phyloP scores from a whole-genome alignment of 139 green algal genomes.

The Prasinococcaceae sp. region DNA sequence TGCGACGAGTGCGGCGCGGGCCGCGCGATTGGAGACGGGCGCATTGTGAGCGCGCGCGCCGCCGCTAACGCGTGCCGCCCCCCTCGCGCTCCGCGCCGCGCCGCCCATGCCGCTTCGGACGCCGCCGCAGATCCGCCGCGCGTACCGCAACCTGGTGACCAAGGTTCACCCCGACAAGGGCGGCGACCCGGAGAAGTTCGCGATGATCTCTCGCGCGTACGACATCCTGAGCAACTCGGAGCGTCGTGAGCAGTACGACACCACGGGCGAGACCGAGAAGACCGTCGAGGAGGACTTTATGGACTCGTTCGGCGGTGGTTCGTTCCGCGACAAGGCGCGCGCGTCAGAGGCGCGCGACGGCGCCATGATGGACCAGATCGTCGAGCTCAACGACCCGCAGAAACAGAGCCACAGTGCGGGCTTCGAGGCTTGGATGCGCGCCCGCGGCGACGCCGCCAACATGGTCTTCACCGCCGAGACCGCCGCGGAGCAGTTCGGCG shows the following conservation, averaged over 20 bases:
- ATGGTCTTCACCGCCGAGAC: conserved; percentile 52
- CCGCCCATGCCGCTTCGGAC: neutral
- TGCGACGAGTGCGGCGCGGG: no score
- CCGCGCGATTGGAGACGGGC: no score
- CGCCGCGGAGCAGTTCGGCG: conserved; percentile 49
- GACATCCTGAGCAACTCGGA: conserved; percentile 45
- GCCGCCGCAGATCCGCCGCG: conserved; percentile 35
- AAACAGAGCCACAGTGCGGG: conserved; percentile 25
- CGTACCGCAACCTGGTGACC: conserved; percentile 40
- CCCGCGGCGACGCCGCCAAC: conserved; percentile 29
- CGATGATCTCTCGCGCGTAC: conserved; percentile 35
- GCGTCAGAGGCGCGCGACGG: conserved; percentile 13
- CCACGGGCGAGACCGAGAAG: conserved; percentile 44
- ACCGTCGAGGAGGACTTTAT: conserved; percentile 64
- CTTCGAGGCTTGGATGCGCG: conserved; percentile 60
- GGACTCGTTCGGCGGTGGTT: conserved; percentile 55
- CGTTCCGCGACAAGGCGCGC: conserved; percentile 26
- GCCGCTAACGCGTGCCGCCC: no score
- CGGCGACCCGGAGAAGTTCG: conserved; percentile 38
- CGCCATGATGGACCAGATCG: conserved; percentile 51
- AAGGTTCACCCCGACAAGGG: conserved; percentile 44
- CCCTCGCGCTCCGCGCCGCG: no score
- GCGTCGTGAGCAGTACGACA: conserved; percentile 48
- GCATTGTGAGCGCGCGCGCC: neutral
- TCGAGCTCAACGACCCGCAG: neutral